Evolutionary conservation across 176 grass and related monocot species (phyloP).

Genomic region (Carex parvula): DNA sequence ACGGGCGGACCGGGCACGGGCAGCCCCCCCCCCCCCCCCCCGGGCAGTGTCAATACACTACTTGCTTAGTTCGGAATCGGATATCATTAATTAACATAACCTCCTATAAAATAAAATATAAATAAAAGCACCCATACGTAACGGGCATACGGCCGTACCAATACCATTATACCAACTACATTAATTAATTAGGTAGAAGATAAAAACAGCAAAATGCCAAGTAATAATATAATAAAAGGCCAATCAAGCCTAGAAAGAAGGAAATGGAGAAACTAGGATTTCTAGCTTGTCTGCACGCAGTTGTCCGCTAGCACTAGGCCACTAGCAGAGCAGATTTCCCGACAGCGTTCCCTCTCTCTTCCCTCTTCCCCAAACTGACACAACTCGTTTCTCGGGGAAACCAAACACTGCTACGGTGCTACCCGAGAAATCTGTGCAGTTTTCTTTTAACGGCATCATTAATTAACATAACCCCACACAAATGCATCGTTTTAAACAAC

Average conservation of each 20-base stretch:
- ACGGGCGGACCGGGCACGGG: too few relatives aligned
- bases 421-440: constrained; percentile 13
- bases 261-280: constrained; percentile 1
- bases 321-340: constrained; percentile 2
- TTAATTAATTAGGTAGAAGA: neutral
- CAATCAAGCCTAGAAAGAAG: constrained; percentile 20
- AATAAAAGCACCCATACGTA: neutral
- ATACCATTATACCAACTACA: neutral
- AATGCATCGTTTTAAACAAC: constrained; percentile 10
- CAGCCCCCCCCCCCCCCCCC: too few relatives aligned
- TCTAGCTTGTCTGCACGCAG: constrained; percentile 10
- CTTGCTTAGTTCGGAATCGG: neutral
- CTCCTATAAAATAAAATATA: neutral
- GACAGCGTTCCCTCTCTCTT: neutral
- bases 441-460: constrained; percentile 27
- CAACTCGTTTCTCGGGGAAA: neutral
- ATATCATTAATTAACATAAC: neutral
- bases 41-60: too few relatives aligned
- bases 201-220: constrained; percentile 26
- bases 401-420: neutral
- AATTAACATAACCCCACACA: neutral
- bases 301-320: neutral
- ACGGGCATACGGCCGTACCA: neutral
- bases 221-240: constrained; percentile 26
- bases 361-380: neutral